phyloP scores from a whole-genome alignment of 352 stramenopile genomes.

The Peronospora tabacina region DNA sequence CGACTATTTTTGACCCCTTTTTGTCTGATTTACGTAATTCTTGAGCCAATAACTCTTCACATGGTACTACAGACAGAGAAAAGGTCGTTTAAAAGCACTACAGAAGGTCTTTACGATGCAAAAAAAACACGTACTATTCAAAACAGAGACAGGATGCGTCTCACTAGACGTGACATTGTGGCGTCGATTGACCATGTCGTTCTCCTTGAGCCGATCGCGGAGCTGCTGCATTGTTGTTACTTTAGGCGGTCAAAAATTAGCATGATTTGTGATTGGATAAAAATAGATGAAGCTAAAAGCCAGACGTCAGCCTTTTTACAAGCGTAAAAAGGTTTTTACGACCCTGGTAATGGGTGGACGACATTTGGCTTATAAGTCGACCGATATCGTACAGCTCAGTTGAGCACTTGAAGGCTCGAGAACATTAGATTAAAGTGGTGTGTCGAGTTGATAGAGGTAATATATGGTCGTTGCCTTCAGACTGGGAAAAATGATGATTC shows the following conservation, averaged over 20 bases:
- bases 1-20: constrained; percentile 1
- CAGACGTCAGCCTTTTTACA: constrained; percentile 18
- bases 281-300: not conserved
- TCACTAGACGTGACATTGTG: constrained; percentile 17
- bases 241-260: constrained; percentile 1
- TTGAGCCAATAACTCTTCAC: constrained; percentile 60
- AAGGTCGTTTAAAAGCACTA: constrained; percentile 1
- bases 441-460: not conserved
- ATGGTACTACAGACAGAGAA: constrained; percentile 38
- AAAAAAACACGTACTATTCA: constrained; percentile 11
- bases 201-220: constrained; percentile 20
- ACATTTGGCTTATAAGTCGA: not conserved
- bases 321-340: constrained; percentile 12
- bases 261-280: constrained; percentile 7
- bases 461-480: constrained; percentile 10
- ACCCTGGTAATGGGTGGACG: constrained; percentile 5
- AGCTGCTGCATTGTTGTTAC: constrained; percentile 4
- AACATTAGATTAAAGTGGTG: no score
- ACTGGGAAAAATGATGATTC: constrained; percentile 78
- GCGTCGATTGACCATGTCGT: constrained; percentile 16
- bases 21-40: constrained; percentile 42
- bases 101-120: no score
- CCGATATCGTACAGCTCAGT: not conserved
- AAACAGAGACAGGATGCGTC: constrained; percentile 15
- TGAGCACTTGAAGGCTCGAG: not conserved